Conservation (phyloP, 768 basidiomycete species). For the Brasilioporus rufonigricans region DNA sequence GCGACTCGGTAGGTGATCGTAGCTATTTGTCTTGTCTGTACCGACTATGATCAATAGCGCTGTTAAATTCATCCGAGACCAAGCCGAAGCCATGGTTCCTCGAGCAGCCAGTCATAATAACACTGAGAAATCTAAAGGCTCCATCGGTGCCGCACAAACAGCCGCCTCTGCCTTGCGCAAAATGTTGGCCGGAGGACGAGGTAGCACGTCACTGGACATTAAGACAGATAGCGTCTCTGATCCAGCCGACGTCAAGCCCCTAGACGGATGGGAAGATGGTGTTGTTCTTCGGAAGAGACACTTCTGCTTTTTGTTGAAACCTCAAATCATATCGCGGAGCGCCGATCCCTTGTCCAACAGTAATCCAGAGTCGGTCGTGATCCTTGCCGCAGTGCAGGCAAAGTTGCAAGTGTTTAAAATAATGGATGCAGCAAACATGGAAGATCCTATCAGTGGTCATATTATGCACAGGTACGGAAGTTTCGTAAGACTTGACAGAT, state of each 20-base stretch:
- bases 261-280: slow-evolving; percentile 71
- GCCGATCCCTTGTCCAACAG: slow-evolving; percentile 39
- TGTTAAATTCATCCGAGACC: slow-evolving; percentile 85
- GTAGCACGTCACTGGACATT: slow-evolving; percentile 43
- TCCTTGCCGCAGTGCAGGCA: slow-evolving; percentile 77
- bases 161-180: slow-evolving; percentile 66
- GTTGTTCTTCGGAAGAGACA: slow-evolving; percentile 69
- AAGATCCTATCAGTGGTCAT: slow-evolving; percentile 82
- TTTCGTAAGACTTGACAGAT: not conserved
- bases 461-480: slow-evolving; percentile 74
- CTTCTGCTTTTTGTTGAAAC: slow-evolving; percentile 85
- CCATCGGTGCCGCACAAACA: slow-evolving; percentile 53
- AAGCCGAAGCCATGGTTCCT: slow-evolving; percentile 49
- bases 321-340: slow-evolving; percentile 80
- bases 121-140: slow-evolving; percentile 28
- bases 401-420: slow-evolving; percentile 77
- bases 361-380: slow-evolving; percentile 53
- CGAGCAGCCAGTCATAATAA: slow-evolving; percentile 16
- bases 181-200: slow-evolving; percentile 55
- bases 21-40: slow-evolving; percentile 1
- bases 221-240: slow-evolving; percentile 29
- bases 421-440: slow-evolving; percentile 72
- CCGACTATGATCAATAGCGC: slow-evolving; percentile 44
- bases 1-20: slow-evolving; percentile 64
- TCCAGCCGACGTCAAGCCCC: slow-evolving; percentile 48